Evolutionary conservation across 352 stramenopile genomes (phyloP).

Genomic region (Phytophthora hibernalis): DNA sequence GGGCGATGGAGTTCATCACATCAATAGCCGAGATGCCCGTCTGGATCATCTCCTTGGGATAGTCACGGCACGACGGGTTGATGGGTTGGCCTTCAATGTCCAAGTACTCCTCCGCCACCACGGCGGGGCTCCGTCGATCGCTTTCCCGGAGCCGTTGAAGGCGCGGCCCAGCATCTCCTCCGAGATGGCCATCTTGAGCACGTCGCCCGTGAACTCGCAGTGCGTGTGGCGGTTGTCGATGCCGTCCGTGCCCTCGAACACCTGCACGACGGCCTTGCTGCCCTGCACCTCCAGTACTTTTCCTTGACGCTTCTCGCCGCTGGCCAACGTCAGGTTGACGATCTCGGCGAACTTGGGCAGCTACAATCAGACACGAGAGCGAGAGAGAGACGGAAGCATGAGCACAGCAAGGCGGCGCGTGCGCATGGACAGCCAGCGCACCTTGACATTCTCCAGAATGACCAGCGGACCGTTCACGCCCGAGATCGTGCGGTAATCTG

Average conservation of each 20-base stretch:
- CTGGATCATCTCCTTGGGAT: conserved; percentile 99
- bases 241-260: conserved; percentile 99
- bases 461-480: conserved; percentile 99
- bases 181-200: conserved; percentile 99
- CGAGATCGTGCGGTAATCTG: conserved; percentile 97
- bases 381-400: neutral
- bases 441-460: conserved; percentile 99
- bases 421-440: conserved; percentile 35
- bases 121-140: conserved; percentile 97
- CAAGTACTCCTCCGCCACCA: conserved; percentile 98
- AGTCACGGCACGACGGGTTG: conserved; percentile 99
- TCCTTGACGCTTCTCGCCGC: conserved; percentile 93
- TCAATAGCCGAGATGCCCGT: conserved; percentile 99
- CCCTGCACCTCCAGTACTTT: conserved; percentile 98
- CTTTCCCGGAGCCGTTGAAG: conserved; percentile 98
- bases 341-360: conserved; percentile 99
- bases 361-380: conserved; percentile 39
- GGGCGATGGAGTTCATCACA: conserved; percentile 99
- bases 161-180: conserved; percentile 98
- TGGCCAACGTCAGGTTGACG: conserved; percentile 97
- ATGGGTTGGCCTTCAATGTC: conserved; percentile 99
- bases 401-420: neutral
- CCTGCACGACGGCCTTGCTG: conserved; percentile 95
- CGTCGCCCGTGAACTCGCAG: conserved; percentile 99
- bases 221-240: conserved; percentile 99